Evolutionary conservation across 768 basidiomycete species (phyloP).

Genomic region (Mycena pura): DNA sequence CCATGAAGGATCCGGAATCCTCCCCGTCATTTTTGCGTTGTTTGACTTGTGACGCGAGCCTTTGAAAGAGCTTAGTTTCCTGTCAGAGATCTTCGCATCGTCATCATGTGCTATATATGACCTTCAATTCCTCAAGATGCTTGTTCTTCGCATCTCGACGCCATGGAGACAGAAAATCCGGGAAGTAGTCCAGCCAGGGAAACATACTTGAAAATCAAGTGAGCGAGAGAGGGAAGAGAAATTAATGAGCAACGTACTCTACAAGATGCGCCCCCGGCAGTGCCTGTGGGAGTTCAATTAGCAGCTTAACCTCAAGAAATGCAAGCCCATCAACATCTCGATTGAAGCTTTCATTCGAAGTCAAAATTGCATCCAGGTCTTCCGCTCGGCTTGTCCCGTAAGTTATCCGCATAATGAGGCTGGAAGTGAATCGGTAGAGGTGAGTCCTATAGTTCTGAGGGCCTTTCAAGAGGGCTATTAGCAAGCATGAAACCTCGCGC

Average conservation of each 20-base stretch:
- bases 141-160: neutral
- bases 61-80: neutral
- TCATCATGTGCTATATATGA: no score
- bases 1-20: neutral
- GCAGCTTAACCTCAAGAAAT: no score
- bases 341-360: constrained; percentile 2
- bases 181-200: neutral
- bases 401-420: neutral
- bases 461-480: neutral
- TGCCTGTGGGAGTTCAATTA: neutral
- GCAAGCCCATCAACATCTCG: neutral
- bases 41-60: neutral
- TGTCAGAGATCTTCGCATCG: no score
- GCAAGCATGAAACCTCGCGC: neutral
- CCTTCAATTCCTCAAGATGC: neutral
- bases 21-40: neutral
- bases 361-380: neutral
- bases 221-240: neutral
- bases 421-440: neutral
- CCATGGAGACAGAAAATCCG: neutral
- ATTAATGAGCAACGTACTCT: neutral
- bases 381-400: neutral
- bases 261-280: constrained; percentile 2
- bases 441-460: neutral
- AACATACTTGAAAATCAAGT: neutral